These are phyloP conservation scores for Yamadazyma taylorii DNA, from an alignment of 1,139 yeast genomes.

Conservation along the genomic window DNA sequence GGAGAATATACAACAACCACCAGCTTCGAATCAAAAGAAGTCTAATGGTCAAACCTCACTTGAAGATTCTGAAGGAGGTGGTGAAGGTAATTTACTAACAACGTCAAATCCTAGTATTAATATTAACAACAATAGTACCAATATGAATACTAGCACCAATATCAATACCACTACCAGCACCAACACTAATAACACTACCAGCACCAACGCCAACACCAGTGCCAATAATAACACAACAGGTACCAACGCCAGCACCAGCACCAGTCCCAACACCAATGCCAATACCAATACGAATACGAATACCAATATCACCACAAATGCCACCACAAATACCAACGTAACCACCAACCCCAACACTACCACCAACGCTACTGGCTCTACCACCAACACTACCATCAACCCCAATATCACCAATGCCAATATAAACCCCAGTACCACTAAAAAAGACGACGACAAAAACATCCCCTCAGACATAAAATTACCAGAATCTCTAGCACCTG, in stretches of 20 bases:
- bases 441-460: background rate
- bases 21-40: background rate
- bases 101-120: too few species aligned
- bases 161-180: too few species aligned
- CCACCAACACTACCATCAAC: background rate
- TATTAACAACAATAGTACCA: too few species aligned
- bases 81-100: conserved; percentile 1
- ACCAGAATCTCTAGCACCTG: background rate
- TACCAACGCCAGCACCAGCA: background rate
- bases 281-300: too few species aligned
- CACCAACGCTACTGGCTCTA: too few species aligned
- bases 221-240: conserved; percentile 3
- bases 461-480: background rate
- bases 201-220: conserved; percentile 6
- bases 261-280: conserved; percentile 5
- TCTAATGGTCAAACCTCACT: background rate
- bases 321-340: too few species aligned
- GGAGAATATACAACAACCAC: background rate
- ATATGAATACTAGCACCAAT: too few species aligned
- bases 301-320: too few species aligned
- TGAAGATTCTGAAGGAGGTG: too few species aligned
- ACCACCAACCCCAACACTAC: too few species aligned
- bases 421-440: too few species aligned
- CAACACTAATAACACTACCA: too few species aligned
- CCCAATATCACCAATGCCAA: conserved; percentile 4